A percentile compares a stretch with the other conserved stretches of the same genome.
These are phyloP conservation scores for Pontederia crassipes DNA, from an alignment of 176 grass and related monocot species.

Conservation along the genomic window DNA sequence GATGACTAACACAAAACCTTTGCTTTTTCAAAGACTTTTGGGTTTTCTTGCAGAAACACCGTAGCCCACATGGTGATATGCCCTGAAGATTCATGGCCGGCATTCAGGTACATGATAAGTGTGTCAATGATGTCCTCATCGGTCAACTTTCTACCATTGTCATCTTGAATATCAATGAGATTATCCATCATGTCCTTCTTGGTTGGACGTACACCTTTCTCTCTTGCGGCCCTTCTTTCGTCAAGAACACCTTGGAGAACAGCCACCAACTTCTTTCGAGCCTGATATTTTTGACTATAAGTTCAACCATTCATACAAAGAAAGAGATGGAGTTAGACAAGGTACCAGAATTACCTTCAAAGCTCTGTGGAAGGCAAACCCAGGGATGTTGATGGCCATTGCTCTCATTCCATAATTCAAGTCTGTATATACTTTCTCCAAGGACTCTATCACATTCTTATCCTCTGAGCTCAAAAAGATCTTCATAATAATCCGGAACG, in stretches of 20 bases:
- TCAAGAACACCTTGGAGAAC: slow-evolving; percentile 52
- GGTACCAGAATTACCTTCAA: slow-evolving; percentile 23
- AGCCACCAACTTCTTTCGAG: slow-evolving; percentile 39
- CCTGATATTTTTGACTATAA: slow-evolving; percentile 13
- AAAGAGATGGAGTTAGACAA: neutral
- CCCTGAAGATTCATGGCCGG: slow-evolving; percentile 84
- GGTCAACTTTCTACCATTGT: slow-evolving; percentile 36
- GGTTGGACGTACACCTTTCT: neutral
- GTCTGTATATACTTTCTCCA: slow-evolving; percentile 70
- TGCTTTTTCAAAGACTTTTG: slow-evolving; percentile 45
- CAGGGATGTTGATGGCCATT: slow-evolving; percentile 83
- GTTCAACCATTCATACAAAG: too few relatives aligned
- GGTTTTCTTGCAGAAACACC: slow-evolving; percentile 76
- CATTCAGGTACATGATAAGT: slow-evolving; percentile 90
- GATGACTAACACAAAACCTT: slow-evolving; percentile 29
- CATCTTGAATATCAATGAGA: slow-evolving; percentile 51
- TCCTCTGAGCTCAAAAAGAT: slow-evolving; percentile 18
- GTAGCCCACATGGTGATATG: slow-evolving; percentile 99
- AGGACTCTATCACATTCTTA: slow-evolving; percentile 13
- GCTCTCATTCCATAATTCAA: slow-evolving; percentile 85
- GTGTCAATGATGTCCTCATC: slow-evolving; percentile 82
- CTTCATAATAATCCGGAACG: slow-evolving; percentile 19
- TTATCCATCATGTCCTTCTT: slow-evolving; percentile 81
- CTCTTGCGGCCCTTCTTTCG: slow-evolving; percentile 23
- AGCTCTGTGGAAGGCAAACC: slow-evolving; percentile 66